Conservation (phyloP, 140 eudicot genomes). For the Erigeron philadelphicus region DNA sequence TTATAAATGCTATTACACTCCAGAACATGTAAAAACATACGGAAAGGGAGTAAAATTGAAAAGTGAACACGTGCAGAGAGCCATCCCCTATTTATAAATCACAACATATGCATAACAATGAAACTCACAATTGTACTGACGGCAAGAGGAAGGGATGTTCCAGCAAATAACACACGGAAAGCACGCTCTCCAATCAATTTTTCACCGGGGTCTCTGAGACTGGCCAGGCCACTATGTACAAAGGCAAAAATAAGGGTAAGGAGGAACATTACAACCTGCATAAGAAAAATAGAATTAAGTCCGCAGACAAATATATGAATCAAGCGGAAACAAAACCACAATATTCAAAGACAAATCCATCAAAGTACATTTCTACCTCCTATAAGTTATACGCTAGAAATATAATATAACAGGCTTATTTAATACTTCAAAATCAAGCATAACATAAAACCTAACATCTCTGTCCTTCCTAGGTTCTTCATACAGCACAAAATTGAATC, state of each 20-base stretch:
- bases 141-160: constrained; percentile 86
- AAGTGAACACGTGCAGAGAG: background rate
- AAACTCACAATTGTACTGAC: constrained; percentile 86
- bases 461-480: background rate
- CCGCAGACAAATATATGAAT: background rate
- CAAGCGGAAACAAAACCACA: background rate
- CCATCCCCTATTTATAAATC: background rate
- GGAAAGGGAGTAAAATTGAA: constrained; percentile 3
- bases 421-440: background rate
- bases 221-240: constrained; percentile 96
- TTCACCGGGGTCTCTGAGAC: constrained; percentile 87
- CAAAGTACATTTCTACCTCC: background rate
- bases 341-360: background rate
- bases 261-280: constrained; percentile 78
- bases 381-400: background rate
- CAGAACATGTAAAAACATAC: background rate
- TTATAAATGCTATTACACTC: background rate
- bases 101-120: background rate
- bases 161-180: constrained; percentile 92
- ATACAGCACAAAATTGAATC: background rate
- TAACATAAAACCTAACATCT: background rate
- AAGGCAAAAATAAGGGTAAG: constrained; percentile 80
- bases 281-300: constrained; percentile 8
- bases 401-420: background rate
- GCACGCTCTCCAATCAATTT: constrained; percentile 94